Evolutionary conservation across 305 asterid genomes (phyloP).

Genomic region (Fraxinus paxiana): DNA sequence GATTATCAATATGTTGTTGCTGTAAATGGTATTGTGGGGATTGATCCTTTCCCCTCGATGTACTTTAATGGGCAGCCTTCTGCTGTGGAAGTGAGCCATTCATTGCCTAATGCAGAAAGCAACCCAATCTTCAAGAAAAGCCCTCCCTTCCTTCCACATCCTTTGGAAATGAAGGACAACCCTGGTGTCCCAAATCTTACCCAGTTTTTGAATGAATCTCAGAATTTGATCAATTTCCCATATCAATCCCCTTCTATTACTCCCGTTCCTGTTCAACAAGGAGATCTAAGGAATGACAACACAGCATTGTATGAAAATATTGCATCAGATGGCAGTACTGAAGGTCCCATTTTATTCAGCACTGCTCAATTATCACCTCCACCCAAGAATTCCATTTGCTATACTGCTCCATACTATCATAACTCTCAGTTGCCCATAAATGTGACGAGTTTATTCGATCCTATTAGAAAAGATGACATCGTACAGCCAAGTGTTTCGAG

Average conservation of each 20-base stretch:
- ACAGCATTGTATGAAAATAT: slow-evolving; percentile 14
- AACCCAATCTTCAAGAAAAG: slow-evolving; percentile 32
- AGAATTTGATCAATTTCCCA: slow-evolving; percentile 23
- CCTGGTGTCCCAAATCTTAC: slow-evolving; percentile 29
- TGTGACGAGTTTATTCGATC: slow-evolving; percentile 25
- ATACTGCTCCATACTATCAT: slow-evolving; percentile 25
- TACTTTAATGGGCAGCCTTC: slow-evolving; percentile 31
- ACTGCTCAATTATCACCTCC: slow-evolving; percentile 30
- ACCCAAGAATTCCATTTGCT: slow-evolving; percentile 31
- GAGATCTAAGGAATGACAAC: slow-evolving; percentile 31
- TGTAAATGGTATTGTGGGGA: slow-evolving; percentile 53
- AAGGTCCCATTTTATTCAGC: slow-evolving; percentile 27
- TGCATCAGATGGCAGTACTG: slow-evolving; percentile 36
- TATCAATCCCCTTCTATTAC: slow-evolving; percentile 29
- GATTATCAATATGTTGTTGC: slow-evolving; percentile 63
- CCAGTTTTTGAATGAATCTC: slow-evolving; percentile 26
- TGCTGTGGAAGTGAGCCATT: slow-evolving; percentile 34
- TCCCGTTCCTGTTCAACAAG: slow-evolving; percentile 35
- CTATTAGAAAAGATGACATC: slow-evolving; percentile 25
- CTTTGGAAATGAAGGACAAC: slow-evolving; percentile 34
- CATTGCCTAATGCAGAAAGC: slow-evolving; percentile 35
- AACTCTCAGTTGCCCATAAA: slow-evolving; percentile 31
- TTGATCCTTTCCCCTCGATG: slow-evolving; percentile 36
- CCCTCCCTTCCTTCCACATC: slow-evolving; percentile 31
- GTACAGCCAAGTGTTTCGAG: slow-evolving; percentile 31